A percentile compares a stretch with the other conserved stretches of the same genome.
Conservation (phyloP, 2,329 filamentous ascomycete species). For the Pseudogymnoascus sp. region DNA sequence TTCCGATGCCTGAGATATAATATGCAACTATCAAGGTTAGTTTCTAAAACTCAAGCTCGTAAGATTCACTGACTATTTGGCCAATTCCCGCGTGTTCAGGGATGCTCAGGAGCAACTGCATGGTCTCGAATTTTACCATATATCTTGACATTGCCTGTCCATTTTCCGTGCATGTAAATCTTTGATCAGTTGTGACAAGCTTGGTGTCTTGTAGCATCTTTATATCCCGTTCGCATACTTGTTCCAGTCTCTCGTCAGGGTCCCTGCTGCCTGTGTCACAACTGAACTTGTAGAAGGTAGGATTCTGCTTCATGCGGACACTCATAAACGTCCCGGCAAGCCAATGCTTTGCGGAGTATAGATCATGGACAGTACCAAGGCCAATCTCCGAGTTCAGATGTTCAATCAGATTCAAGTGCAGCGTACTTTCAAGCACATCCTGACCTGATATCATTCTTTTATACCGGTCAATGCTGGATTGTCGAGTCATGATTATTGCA, state of each 20-base stretch:
- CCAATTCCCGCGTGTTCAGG: slow-evolving; percentile 52
- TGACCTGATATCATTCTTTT: slow-evolving; percentile 65
- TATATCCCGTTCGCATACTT: slow-evolving; percentile 64
- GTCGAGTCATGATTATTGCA: slow-evolving; percentile 70
- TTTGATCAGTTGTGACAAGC: slow-evolving; percentile 42
- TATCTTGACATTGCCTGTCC: slow-evolving; percentile 78
- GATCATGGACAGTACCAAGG: slow-evolving; percentile 60
- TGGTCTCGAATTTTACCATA: slow-evolving; percentile 71
- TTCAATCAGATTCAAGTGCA: slow-evolving; percentile 73
- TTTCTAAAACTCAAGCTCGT: background rate
- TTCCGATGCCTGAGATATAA: slow-evolving; percentile 59
- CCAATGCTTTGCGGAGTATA: slow-evolving; percentile 62
- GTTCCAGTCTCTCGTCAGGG: slow-evolving; percentile 56
- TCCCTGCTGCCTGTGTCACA: slow-evolving; percentile 40
- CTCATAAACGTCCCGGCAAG: slow-evolving; percentile 70
- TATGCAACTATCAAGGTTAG: slow-evolving; percentile 45
- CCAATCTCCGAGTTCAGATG: slow-evolving; percentile 80
- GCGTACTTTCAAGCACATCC: slow-evolving; percentile 65
- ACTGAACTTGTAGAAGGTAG: slow-evolving; percentile 59
- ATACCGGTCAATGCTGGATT: slow-evolving; percentile 56
- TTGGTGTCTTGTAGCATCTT: slow-evolving; percentile 51
- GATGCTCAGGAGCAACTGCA: slow-evolving; percentile 60
- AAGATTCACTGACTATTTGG: slow-evolving; percentile 52
- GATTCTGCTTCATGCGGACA: slow-evolving; percentile 64
- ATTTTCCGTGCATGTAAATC: slow-evolving; percentile 58